Evolutionary conservation across 1,284 basidiomycete genomes (phyloP).

Genomic region (Ustilago cynodontis): DNA sequence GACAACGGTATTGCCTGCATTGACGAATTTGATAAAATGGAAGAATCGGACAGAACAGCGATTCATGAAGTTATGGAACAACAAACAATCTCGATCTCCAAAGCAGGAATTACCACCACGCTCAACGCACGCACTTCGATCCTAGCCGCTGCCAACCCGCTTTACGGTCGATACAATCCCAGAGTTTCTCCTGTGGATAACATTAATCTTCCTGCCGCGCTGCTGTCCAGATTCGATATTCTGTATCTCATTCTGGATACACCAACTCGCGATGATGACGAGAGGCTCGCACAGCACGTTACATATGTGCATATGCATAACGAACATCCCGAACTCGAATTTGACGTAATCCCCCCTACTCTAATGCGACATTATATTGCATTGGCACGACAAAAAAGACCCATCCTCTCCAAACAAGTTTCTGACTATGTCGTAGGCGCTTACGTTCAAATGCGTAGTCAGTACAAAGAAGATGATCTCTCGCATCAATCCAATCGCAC

Average conservation of each 20-base stretch:
- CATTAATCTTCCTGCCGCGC: conserved; percentile 96
- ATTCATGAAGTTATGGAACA: conserved; percentile 99
- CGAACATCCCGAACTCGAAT: conserved; percentile 80
- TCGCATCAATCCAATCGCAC: conserved; percentile 81
- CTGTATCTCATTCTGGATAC: conserved; percentile 98
- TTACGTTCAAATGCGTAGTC: conserved; percentile 92
- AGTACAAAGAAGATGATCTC: conserved; percentile 89
- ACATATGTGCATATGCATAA: conserved; percentile 98
- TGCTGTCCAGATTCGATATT: conserved; percentile 95
- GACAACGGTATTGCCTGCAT: conserved; percentile 99
- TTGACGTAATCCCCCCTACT: conserved; percentile 81
- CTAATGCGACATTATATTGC: conserved; percentile 98
- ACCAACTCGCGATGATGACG: conserved; percentile 92
- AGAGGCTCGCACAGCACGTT: conserved; percentile 94
- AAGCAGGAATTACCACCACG: conserved; percentile 98
- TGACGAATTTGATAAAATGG: conserved; percentile 99
- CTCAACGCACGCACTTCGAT: conserved; percentile 98
- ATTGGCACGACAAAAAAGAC: conserved; percentile 86
- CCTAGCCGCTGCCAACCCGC: conserved; percentile 95
- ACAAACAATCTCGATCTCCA: conserved; percentile 98
- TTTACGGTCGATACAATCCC: conserved; percentile 97
- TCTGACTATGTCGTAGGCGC: conserved; percentile 94
- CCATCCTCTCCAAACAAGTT: conserved; percentile 85
- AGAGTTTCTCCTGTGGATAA: conserved; percentile 98
- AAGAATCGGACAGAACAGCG: conserved; percentile 94